Evolutionary conservation across 257 asterid genomes (phyloP).

Genomic region (Solanum corneliomulleri): DNA sequence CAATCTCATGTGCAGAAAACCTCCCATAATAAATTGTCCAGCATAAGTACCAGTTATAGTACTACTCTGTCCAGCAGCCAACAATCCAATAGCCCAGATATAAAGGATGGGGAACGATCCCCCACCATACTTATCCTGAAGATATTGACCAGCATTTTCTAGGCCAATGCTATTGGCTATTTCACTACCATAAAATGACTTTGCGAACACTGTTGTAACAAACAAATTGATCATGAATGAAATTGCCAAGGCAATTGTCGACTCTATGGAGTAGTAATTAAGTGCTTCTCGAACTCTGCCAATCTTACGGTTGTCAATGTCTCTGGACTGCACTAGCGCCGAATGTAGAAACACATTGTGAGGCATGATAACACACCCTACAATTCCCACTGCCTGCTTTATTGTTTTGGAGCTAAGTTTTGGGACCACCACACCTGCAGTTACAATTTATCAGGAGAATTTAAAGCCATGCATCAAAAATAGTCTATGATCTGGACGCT

Average conservation of each 20-base stretch:
- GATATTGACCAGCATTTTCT: conserved; percentile 65
- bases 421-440: conserved; percentile 59
- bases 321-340: conserved; percentile 73
- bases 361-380: conserved; percentile 83
- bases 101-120: conserved; percentile 57
- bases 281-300: conserved; percentile 67
- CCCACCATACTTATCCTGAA: conserved; percentile 68
- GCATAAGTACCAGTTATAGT: conserved; percentile 79
- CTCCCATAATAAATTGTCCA: conserved; percentile 80
- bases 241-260: conserved; percentile 47
- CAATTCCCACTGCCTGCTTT: conserved; percentile 73
- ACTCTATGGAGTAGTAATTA: conserved; percentile 63
- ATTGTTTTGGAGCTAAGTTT: conserved; percentile 63
- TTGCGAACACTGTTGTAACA: conserved; percentile 69
- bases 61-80: conserved; percentile 86
- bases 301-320: conserved; percentile 39
- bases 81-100: conserved; percentile 71
- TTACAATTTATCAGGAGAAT: neutral
- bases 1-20: conserved; percentile 49
- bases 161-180: conserved; percentile 58
- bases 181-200: conserved; percentile 62
- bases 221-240: conserved; percentile 62
- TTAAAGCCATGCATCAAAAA: neutral
- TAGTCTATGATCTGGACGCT: neutral
- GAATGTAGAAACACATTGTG: conserved; percentile 76